These are phyloP conservation scores for Aureobasidium subglaciale DNA, from an alignment of 2,329 filamentous ascomycete genomes.

Conservation along the genomic window DNA sequence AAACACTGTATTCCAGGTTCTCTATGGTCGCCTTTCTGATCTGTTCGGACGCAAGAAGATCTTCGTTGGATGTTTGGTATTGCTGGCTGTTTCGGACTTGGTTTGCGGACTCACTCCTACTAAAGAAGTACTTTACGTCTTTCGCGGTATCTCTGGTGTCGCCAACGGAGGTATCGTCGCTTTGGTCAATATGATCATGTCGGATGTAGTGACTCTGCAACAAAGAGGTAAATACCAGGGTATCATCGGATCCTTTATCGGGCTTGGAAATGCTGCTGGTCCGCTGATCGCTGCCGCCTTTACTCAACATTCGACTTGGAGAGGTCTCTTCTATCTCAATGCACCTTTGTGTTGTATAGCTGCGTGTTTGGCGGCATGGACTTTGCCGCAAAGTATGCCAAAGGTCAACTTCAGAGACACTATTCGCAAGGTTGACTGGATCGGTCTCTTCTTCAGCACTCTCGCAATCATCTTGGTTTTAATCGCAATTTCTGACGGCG, in stretches of 20 bases:
- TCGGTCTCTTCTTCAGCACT: constrained; percentile 40
- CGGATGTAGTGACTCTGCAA: constrained; percentile 23
- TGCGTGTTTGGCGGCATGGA: constrained; percentile 35
- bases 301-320: constrained; percentile 24
- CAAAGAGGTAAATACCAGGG: constrained; percentile 18
- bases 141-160: constrained; percentile 21
- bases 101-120: constrained; percentile 48
- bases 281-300: constrained; percentile 49
- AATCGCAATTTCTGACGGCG: constrained; percentile 46
- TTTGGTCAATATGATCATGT: constrained; percentile 26
- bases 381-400: constrained; percentile 51
- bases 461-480: constrained; percentile 44
- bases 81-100: constrained; percentile 51
- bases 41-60: constrained; percentile 47
- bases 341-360: constrained; percentile 39
- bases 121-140: constrained; percentile 32
- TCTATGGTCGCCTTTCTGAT: constrained; percentile 46
- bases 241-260: constrained; percentile 28
- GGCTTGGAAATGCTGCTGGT: constrained; percentile 48
- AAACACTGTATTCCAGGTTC: constrained; percentile 56
- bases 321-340: constrained; percentile 36
- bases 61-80: constrained; percentile 45
- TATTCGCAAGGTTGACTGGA: constrained; percentile 45
- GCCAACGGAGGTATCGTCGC: constrained; percentile 24
- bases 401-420: constrained; percentile 47